phyloP scores from a whole-genome alignment of 306 rosid genomes.

The Medicago truncatula region DNA sequence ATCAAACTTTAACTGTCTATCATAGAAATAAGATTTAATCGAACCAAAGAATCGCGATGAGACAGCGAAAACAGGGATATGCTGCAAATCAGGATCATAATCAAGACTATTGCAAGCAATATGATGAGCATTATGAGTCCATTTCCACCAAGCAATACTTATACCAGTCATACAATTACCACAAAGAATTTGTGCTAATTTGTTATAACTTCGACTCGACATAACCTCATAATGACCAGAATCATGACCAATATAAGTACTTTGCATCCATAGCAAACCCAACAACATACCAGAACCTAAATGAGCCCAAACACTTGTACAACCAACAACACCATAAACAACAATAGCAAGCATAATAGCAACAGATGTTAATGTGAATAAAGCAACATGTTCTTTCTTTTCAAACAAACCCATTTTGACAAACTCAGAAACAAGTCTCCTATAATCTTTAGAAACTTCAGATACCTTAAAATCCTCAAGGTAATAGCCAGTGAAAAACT shows the following conservation, averaged over 20 bases:
- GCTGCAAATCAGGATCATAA: constrained; percentile 88
- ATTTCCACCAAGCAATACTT: constrained; percentile 97
- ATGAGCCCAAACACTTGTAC: constrained; percentile 63
- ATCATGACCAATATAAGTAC: constrained; percentile 86
- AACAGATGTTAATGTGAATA: constrained; percentile 44
- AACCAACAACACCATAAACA: constrained; percentile 58
- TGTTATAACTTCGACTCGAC: constrained; percentile 50
- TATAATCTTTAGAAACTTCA: constrained; percentile 72
- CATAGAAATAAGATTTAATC: constrained; percentile 67
- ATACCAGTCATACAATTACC: constrained; percentile 90
- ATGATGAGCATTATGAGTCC: constrained; percentile 97
- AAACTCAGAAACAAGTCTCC: constrained; percentile 62
- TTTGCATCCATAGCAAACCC: constrained; percentile 87
- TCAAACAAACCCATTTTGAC: constrained; percentile 66
- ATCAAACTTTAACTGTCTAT: constrained; percentile 68
- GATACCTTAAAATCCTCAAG: constrained; percentile 59
- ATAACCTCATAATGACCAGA: constrained; percentile 86
- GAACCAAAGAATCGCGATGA: constrained; percentile 63
- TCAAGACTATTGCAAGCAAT: constrained; percentile 85
- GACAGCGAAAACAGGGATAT: constrained; percentile 83
- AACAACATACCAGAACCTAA: constrained; percentile 63
- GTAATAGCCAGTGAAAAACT: constrained; percentile 65
- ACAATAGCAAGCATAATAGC: constrained; percentile 50
- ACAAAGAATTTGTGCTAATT: constrained; percentile 61
- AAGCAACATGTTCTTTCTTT: constrained; percentile 59